Conservation (phyloP, 805 yeast species). For the Metschnikowia sp. region DNA sequence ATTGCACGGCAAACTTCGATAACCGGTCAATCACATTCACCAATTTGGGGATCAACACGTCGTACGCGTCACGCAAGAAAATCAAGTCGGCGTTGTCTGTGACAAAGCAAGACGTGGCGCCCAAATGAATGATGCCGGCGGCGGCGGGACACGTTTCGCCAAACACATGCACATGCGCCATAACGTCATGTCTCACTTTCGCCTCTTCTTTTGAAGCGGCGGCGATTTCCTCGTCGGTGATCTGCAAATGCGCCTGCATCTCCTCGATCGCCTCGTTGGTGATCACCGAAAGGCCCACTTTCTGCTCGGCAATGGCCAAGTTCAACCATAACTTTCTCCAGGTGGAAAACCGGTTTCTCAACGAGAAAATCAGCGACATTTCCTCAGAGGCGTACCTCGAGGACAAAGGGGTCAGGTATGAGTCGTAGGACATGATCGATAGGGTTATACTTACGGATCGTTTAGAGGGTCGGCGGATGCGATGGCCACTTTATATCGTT, state of each 20-base stretch:
- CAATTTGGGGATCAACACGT: conserved; percentile 86
- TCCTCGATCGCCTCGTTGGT: conserved; percentile 89
- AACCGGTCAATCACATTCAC: conserved; percentile 94
- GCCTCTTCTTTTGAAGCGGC: conserved; percentile 93
- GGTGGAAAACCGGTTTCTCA: conserved; percentile 91
- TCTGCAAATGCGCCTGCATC: conserved; percentile 71
- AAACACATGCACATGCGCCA: conserved; percentile 97
- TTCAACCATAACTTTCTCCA: conserved; percentile 98
- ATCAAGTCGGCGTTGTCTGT: conserved; percentile 98
- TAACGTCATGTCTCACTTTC: conserved; percentile 96
- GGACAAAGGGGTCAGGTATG: conserved; percentile 88
- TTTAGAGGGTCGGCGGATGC: neutral
- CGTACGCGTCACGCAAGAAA: conserved; percentile 94
- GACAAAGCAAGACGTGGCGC: conserved; percentile 97
- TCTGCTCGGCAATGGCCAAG: conserved; percentile 92
- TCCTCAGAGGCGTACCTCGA: conserved; percentile 97
- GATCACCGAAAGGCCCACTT: conserved; percentile 79
- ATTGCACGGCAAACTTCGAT: conserved; percentile 79
- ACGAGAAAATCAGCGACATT: conserved; percentile 90
- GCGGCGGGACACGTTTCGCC: conserved; percentile 94
- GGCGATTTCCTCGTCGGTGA: conserved; percentile 90
- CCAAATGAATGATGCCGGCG: conserved; percentile 95
- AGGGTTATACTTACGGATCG: neutral
- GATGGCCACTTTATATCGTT: neutral
- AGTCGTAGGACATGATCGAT: conserved; percentile 49